Conservation (phyloP, 176 grass and related monocot species). For the Hsuehochloa calcarea region DNA sequence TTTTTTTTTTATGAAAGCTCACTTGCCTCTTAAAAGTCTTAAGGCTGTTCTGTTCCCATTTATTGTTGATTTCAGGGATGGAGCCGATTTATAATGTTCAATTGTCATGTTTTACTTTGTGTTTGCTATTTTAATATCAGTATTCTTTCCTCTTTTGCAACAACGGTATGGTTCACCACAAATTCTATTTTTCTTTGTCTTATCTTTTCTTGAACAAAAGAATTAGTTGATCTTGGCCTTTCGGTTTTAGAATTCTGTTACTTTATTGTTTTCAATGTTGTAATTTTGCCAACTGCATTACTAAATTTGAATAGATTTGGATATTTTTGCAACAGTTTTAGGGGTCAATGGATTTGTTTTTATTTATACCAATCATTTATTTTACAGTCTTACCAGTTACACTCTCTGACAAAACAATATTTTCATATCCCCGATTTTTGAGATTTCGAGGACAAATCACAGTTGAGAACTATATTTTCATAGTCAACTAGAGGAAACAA, state of each 20-base stretch:
- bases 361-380: neutral
- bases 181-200: neutral
- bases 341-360: too few species aligned
- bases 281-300: neutral
- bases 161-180: neutral
- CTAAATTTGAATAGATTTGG: neutral
- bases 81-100: neutral
- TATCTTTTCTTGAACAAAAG: too few species aligned
- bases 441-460: neutral
- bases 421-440: neutral
- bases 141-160: neutral
- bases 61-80: neutral
- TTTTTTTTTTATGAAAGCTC: neutral
- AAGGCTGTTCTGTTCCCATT: neutral
- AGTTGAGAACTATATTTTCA: neutral
- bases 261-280: neutral
- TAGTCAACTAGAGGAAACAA: neutral
- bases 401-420: too few species aligned
- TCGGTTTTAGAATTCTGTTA: neutral
- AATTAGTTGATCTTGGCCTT: neutral
- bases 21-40: neutral
- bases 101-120: neutral
- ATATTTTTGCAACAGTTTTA: neutral
- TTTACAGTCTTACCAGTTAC: neutral
- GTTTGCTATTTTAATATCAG: neutral